Percentiles rank a stretch among this genome's conserved stretches.
phyloP scores from a whole-genome alignment of 495 filamentous ascomycete species.

The Tetracladium setigerum region DNA sequence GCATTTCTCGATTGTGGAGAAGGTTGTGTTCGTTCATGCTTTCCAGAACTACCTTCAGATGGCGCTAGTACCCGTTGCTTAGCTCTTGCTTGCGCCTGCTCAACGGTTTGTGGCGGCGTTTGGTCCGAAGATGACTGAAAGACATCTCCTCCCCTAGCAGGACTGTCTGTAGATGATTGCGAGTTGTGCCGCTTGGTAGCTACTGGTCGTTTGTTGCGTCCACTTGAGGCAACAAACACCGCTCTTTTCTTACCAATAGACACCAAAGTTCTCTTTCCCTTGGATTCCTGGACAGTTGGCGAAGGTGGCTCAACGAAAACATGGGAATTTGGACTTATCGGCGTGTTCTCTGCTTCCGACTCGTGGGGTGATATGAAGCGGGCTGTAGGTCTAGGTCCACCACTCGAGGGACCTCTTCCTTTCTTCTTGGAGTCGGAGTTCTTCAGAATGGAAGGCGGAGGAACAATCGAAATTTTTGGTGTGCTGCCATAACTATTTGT shows the following conservation, averaged over 20 bases:
- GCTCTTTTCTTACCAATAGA: constrained; percentile 10
- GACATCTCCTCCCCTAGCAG: neutral
- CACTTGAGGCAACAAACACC: constrained; percentile 6
- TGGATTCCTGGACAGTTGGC: constrained; percentile 6
- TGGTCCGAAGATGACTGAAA: constrained; percentile 9
- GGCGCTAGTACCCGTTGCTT: neutral
- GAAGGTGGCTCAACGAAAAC: constrained; percentile 10
- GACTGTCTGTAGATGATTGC: constrained; percentile 15
- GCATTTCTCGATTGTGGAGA: neutral
- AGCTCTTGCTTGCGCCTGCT: neutral
- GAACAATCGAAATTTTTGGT: constrained; percentile 24
- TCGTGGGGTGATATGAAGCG: constrained; percentile 41
- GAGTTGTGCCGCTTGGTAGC: constrained; percentile 17
- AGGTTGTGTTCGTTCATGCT: neutral
- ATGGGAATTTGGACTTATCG: constrained; percentile 15
- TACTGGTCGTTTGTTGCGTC: constrained; percentile 16
- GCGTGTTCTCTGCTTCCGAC: constrained; percentile 29
- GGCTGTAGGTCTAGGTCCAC: constrained; percentile 41
- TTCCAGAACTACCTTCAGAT: neutral
- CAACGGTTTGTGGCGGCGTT: constrained; percentile 6
- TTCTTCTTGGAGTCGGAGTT: constrained; percentile 24
- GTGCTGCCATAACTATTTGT: neutral
- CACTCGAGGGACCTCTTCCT: constrained; percentile 39
- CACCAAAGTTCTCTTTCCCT: constrained; percentile 10
- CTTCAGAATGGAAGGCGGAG: constrained; percentile 40